Conservation (phyloP, 2,329 filamentous ascomycete species). For the Cytospora paraplurivora region DNA sequence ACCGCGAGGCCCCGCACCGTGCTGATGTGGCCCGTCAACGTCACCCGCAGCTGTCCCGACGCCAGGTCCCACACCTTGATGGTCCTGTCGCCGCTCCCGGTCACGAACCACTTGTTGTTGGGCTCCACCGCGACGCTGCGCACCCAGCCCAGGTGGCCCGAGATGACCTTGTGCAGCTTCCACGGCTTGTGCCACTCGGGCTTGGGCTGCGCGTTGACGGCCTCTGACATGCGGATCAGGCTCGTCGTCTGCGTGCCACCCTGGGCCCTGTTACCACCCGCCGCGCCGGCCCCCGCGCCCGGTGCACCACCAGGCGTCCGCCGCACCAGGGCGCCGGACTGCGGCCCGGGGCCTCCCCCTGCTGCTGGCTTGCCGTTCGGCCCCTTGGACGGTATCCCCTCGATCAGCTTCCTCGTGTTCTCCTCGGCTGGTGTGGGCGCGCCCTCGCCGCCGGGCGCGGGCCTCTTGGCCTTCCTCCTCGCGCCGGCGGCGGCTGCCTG, state of each 20-base stretch:
- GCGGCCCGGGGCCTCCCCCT: conserved; percentile 31
- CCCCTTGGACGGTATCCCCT: conserved; percentile 56
- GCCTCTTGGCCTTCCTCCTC: conserved; percentile 64
- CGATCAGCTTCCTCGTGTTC: conserved; percentile 67
- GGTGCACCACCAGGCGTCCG: conserved; percentile 34
- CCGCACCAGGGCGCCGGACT: conserved; percentile 43
- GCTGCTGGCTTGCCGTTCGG: conserved; percentile 31
- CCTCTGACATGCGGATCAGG: conserved; percentile 38
- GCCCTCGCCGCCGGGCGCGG: conserved; percentile 35
- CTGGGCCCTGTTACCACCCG: conserved; percentile 33
- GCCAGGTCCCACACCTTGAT: conserved; percentile 99
- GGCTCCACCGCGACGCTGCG: conserved; percentile 87
- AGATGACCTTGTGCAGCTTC: conserved; percentile 98
- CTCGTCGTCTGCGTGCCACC: conserved; percentile 42
- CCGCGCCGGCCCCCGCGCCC: conserved; percentile 29
- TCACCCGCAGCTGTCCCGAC: conserved; percentile 79
- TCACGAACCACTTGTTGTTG: conserved; percentile 96
- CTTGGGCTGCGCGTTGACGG: conserved; percentile 52
- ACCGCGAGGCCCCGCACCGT: conserved; percentile 91
- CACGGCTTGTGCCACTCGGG: conserved; percentile 98
- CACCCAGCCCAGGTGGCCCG: conserved; percentile 95
- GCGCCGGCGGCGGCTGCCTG: conserved; percentile 66
- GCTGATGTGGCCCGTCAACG: conserved; percentile 91
- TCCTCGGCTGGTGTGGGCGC: conserved; percentile 39
- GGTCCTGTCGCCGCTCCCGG: conserved; percentile 89